These are phyloP conservation scores for Schwanniomyces occidentalis DNA, from an alignment of 805 yeast species.

Conservation along the genomic window DNA sequence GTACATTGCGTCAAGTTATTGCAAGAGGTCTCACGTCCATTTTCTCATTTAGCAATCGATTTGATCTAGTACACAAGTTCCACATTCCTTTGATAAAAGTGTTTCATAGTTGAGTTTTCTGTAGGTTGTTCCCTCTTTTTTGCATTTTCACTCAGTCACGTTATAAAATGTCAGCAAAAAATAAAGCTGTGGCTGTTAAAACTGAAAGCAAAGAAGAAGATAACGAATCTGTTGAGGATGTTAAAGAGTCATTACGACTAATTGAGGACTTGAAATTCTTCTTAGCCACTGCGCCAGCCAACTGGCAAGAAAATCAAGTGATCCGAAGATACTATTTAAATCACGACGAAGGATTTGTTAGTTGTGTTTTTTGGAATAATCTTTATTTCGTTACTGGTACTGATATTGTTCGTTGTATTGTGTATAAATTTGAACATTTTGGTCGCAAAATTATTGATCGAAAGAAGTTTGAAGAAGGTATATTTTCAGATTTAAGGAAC, in stretches of 20 bases:
- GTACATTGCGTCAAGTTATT: no score
- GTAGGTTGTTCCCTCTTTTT: no score
- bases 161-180: background rate
- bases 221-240: conserved; percentile 7
- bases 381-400: conserved; percentile 92
- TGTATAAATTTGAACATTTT: conserved; percentile 84
- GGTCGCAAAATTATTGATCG: conserved; percentile 84
- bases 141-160: no score
- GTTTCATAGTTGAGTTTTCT: no score
- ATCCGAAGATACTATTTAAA: conserved; percentile 83
- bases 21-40: no score
- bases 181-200: background rate
- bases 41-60: no score
- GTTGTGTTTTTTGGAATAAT: conserved; percentile 90
- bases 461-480: conserved; percentile 95
- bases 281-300: conserved; percentile 90
- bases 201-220: conserved; percentile 4
- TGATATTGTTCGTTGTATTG: conserved; percentile 89
- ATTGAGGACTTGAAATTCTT: conserved; percentile 83
- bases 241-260: conserved; percentile 53
- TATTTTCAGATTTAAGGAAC: conserved; percentile 85
- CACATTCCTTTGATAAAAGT: no score
- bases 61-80: no score
- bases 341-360: conserved; percentile 88
- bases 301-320: conserved; percentile 87